phyloP scores from a whole-genome alignment of 495 filamentous ascomycete species.

The Neurospora sp. region DNA sequence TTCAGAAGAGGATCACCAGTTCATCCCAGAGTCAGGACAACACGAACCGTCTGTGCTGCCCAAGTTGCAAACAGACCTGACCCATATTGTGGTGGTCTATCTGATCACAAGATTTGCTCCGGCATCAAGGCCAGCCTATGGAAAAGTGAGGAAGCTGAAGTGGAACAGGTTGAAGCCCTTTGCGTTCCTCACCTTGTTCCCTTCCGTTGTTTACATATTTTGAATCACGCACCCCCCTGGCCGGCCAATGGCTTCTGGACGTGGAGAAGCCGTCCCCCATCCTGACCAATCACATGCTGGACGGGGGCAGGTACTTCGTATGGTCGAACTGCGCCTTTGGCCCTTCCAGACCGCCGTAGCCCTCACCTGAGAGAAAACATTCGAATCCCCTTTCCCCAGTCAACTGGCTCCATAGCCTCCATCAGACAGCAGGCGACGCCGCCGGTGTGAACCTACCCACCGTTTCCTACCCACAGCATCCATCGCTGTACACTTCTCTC shows the following conservation, averaged over 20 bases:
- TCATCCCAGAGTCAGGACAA: background rate
- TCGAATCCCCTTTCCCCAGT: constrained; percentile 13
- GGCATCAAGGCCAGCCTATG: background rate
- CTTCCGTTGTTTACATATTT: constrained; percentile 12
- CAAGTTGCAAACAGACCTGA: background rate
- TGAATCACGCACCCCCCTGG: constrained; percentile 14
- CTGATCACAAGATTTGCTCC: background rate
- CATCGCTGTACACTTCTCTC: background rate
- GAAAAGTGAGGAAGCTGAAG: background rate
- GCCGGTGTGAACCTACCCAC: constrained; percentile 7
- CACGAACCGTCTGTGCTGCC: background rate
- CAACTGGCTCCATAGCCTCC: constrained; percentile 4
- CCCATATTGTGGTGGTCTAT: background rate
- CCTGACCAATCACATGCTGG: constrained; percentile 18
- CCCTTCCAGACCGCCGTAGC: constrained; percentile 14
- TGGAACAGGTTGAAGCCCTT: background rate
- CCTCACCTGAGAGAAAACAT: constrained; percentile 15
- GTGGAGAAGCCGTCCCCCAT: constrained; percentile 8
- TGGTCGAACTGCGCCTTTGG: background rate
- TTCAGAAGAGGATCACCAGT: background rate
- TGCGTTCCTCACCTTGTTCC: constrained; percentile 22
- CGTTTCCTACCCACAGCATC: constrained; percentile 3
- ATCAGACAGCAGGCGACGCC: constrained; percentile 6
- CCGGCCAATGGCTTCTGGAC: constrained; percentile 9
- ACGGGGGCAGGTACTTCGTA: constrained; percentile 10